These are phyloP conservation scores for Parathielavia hyrcaniae DNA, from an alignment of 495 filamentous ascomycete species.

Conservation along the genomic window DNA sequence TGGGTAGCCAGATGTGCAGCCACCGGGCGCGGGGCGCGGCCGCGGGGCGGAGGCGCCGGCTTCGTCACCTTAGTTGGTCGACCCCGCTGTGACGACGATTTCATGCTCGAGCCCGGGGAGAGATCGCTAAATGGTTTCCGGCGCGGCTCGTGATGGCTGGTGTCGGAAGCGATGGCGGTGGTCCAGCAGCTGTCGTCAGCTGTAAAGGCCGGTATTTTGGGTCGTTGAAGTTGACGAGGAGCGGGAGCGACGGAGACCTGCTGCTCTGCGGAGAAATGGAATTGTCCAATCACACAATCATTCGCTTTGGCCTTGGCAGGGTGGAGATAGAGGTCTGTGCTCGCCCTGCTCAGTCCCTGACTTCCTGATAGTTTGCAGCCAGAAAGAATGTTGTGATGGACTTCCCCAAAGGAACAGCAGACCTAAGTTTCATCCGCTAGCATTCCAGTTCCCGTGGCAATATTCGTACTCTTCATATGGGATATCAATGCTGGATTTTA, in stretches of 20 bases:
- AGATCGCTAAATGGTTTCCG: slow-evolving; percentile 1
- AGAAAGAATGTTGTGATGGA: no score
- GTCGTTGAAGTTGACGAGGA: slow-evolving; percentile 16
- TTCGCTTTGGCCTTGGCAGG: not conserved
- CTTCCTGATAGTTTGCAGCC: not conserved
- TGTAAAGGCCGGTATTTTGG: slow-evolving; percentile 20
- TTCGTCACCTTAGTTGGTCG: slow-evolving; percentile 42
- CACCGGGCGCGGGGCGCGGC: slow-evolving; percentile 25
- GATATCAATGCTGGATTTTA: no score
- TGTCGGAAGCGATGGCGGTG: slow-evolving; percentile 18
- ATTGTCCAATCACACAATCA: slow-evolving; percentile 19
- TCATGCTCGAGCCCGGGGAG: slow-evolving; percentile 27
- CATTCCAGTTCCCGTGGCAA: no score
- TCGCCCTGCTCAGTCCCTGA: not conserved
- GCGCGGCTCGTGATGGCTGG: slow-evolving; percentile 10
- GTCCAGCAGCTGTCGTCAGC: slow-evolving; percentile 36
- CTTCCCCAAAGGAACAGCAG: no score
- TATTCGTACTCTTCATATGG: no score
- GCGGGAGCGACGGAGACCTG: not conserved
- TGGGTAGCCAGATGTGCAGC: slow-evolving; percentile 20
- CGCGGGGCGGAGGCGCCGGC: slow-evolving; percentile 30
- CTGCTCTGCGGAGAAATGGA: slow-evolving; percentile 14
- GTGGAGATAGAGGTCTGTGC: slow-evolving; percentile 4
- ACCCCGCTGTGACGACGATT: slow-evolving; percentile 32
- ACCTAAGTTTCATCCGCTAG: no score